These are phyloP conservation scores for Allomyces macrogynus DNA, from an alignment of 192 early-diverging fungal species.

Conservation along the genomic window DNA sequence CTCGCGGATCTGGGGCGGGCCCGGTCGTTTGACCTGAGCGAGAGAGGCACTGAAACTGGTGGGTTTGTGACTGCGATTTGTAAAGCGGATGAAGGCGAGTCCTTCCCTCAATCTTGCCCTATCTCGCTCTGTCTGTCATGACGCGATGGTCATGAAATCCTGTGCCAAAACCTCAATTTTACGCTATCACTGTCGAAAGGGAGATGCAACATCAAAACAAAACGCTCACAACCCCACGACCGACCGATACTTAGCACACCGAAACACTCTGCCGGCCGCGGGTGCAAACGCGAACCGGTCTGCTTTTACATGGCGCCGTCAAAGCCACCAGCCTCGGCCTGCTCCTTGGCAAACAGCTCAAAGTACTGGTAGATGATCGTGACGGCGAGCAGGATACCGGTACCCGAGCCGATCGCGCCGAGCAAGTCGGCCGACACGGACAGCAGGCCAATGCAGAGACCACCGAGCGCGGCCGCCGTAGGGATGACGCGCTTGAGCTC, in stretches of 20 bases:
- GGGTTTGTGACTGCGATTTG: too few species aligned
- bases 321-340: conserved; percentile 30
- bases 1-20: too few species aligned
- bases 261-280: not conserved
- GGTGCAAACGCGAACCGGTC: not conserved
- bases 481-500: conserved; percentile 98
- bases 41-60: too few species aligned
- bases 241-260: not conserved
- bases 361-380: conserved; percentile 99
- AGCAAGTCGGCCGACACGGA: conserved; percentile 92
- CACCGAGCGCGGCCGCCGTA: conserved; percentile 91
- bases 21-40: too few species aligned
- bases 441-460: conserved; percentile 84
- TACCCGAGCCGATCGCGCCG: conserved; percentile 96
- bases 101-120: not conserved
- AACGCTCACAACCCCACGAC: not conserved
- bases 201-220: not conserved
- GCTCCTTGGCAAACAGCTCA: conserved; percentile 92
- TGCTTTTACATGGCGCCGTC: not conserved
- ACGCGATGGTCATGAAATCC: not conserved
- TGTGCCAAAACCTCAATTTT: not conserved
- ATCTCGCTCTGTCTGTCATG: too few species aligned
- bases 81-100: too few species aligned
- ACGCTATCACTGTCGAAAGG: not conserved
- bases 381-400: conserved; percentile 93